Base-by-base conservation (phyloP, 257 asterid species). In the Dorcoceras hygrometricum region DNA sequence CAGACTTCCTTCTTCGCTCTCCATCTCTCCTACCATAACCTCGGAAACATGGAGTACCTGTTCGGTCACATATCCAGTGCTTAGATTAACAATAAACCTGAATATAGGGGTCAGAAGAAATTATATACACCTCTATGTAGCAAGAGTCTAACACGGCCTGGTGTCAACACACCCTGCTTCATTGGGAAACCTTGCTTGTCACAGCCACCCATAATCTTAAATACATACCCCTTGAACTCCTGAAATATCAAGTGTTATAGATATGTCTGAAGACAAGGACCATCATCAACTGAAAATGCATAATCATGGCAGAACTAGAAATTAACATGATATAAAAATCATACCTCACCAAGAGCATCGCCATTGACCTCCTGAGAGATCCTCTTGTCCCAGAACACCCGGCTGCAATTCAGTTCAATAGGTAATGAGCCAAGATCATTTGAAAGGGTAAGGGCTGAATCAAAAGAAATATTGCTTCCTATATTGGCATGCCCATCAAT, bases 161-260 rank as follows among this genome's bases (percentile, higher is more conserved):
- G 81, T 32, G 87, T 82, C 81, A 82, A 59, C 63, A 82, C 87
- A 62, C 87, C 87, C 78, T 82, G 87, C 73, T 82, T 82, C 87
- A 82, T 82, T 69, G 87, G 87, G 65, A 82, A 82, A 12, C 87
- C 87, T 73, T 82, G 87, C 61, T 82, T 82, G 83, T 82, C 87
- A 32, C 87, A 82, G 5, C 87, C 87, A 72, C 87, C 87, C 87
- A 79, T 82, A 3, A 82, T 82, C 78, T 82, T 82, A 79, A 81
- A 81, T 0, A 81, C 83, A 23, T 81, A 81, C 1, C 83, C 83
- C 25, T 77, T 81, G 68, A 77, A 81, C 69, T 81, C 86, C 86
- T 82, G 83, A 20, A 68, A 71, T 19, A 59, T 58, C 55, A 54
- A 1, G 57, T 3, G 8, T 5, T 7, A 36, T 6, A n/a, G n/a